Evolutionary conservation across 2,329 filamentous ascomycete genomes (phyloP), one percentile per base, ranked within the genome.

Genomic region (Fusarium circinatum): DNA sequence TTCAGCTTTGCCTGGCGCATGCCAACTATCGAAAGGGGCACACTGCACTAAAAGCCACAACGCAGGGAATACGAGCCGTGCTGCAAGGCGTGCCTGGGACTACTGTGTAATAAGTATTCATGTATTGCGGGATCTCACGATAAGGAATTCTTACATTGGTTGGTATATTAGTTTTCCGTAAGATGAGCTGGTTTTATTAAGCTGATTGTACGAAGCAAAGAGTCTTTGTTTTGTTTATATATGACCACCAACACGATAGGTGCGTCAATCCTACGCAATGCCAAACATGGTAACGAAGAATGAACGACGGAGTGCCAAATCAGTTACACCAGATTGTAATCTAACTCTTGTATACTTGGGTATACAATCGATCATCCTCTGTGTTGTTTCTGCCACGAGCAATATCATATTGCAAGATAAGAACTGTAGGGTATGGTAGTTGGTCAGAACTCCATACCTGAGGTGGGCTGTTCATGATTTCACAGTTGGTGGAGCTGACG

Each of bases 1-100:
- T 59, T 70, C 67, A 70, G 67, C 67, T 70, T 28, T 51, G 36
- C 9, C 41, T 44, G 13, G n/a, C 42, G 34, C 65, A 70, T 54
- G 28, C 52, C 65, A 65, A 28, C 49, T 65, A 39, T 65, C 30
- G 45, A 63, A 24, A 48, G 49, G 39, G 45, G 20, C 32, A 44
- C 24, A 20, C 45, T 34, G 52, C 48, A 32, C 28, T 26, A 2
- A 49, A 70, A 70, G 66, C 67, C 67, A 70, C 66, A 49, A 49
- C n/a, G 26, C n/a, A 15, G 28, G 30, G 34, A 39, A 62, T 28
- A 49, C 39, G 32, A 52, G 47, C 22, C 18, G 26, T 41, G 30
- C 30, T 63, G 34, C 24, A 45, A 14, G n/a, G 47, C 34, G 32
- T 42, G 10, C 34, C 9, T 20, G 7, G 6, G 39, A 10, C 18